phyloP scores from a whole-genome alignment of 2,329 filamentous ascomycete genomes.

The Ascochyta viciae-villosae region DNA sequence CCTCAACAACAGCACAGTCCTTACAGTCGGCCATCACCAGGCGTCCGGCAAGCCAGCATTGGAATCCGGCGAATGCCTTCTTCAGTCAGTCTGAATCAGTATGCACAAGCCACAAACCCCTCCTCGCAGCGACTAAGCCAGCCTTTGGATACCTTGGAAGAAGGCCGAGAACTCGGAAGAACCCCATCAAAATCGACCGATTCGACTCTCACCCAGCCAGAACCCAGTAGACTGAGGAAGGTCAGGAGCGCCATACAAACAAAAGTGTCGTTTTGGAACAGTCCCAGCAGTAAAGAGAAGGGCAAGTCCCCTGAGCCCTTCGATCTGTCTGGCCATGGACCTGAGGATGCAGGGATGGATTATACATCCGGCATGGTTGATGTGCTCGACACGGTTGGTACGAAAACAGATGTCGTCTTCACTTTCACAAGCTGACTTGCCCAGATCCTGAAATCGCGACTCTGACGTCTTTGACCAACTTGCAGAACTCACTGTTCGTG shows the following conservation, averaged over 20 bases:
- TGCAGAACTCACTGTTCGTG: conserved; percentile 88
- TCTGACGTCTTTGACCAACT: conserved; percentile 83
- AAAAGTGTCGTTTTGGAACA: conserved; percentile 37
- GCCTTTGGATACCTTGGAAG: conserved; percentile 40
- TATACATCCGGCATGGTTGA: conserved; percentile 71
- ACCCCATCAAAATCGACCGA: conserved; percentile 26
- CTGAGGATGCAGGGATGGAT: conserved; percentile 41
- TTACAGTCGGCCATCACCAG: conserved; percentile 33
- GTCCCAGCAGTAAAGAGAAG: conserved; percentile 19
- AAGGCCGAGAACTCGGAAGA: conserved; percentile 34
- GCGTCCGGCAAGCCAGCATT: conserved; percentile 44
- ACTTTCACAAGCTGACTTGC: conserved; percentile 13
- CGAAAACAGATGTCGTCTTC: conserved; percentile 29
- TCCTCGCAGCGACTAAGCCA: conserved; percentile 33
- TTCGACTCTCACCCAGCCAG: conserved; percentile 23
- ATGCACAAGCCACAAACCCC: conserved; percentile 26
- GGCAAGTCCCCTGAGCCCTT: conserved; percentile 10
- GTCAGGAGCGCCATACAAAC: conserved; percentile 39
- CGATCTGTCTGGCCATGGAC: background rate
- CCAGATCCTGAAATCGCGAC: conserved; percentile 84
- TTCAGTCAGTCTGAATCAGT: conserved; percentile 30
- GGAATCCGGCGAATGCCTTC: conserved; percentile 46
- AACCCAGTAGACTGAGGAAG: conserved; percentile 35
- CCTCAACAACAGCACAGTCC: conserved; percentile 29
- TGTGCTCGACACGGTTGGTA: conserved; percentile 72